Conservation (phyloP, 306 rosid species). For the Prunus salicina region DNA sequence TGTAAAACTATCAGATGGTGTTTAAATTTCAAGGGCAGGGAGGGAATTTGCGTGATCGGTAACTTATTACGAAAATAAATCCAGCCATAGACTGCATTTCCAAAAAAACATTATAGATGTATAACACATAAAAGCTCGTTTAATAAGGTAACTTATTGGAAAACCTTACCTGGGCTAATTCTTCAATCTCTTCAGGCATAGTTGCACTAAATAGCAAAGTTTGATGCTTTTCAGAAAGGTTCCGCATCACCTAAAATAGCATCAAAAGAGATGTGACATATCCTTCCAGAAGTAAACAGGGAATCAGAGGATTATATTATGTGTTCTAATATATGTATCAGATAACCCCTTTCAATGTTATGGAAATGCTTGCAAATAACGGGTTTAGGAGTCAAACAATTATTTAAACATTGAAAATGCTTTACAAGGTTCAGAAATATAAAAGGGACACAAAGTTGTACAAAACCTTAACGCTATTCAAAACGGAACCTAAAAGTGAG, state of each 20-base stretch:
- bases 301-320: background rate
- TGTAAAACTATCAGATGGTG: too few species aligned
- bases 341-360: background rate
- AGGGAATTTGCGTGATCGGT: background rate
- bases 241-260: slow-evolving; percentile 61
- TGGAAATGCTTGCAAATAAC: background rate
- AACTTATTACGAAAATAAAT: background rate
- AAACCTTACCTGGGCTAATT: slow-evolving; percentile 61
- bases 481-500: background rate
- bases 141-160: slow-evolving; percentile 1
- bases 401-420: background rate
- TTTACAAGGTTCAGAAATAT: background rate
- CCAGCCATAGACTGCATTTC: background rate
- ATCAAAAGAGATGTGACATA: slow-evolving; percentile 19
- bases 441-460: background rate
- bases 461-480: background rate
- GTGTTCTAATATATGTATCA: background rate
- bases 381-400: background rate
- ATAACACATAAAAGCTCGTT: background rate
- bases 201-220: slow-evolving; percentile 87
- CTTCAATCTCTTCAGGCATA: slow-evolving; percentile 89
- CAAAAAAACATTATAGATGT: too few species aligned
- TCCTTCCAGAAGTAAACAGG: slow-evolving; percentile 4
- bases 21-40: background rate
- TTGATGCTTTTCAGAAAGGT: slow-evolving; percentile 79